A percentile compares a stretch with the other conserved stretches of the same genome.
Evolutionary conservation across 306 rosid genomes (phyloP).

Genomic region (Casuarina glauca): DNA sequence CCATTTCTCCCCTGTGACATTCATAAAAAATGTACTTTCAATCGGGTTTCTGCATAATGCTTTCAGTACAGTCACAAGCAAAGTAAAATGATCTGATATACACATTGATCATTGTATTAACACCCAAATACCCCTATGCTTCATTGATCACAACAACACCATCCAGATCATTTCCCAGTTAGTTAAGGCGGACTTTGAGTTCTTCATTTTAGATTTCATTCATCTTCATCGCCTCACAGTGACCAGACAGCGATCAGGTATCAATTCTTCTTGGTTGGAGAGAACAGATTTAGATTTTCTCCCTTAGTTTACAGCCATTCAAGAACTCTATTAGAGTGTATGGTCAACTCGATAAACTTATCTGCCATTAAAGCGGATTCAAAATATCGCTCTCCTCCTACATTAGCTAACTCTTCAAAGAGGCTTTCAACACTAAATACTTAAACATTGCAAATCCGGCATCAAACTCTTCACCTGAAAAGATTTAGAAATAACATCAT

Average conservation of each 20-base stretch:
- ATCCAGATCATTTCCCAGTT: too few species aligned
- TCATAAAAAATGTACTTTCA: constrained; percentile 7
- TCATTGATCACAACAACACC: constrained; percentile 9
- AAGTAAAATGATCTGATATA: neutral
- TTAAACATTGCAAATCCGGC: constrained; percentile 1
- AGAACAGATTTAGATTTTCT: neutral
- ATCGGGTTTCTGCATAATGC: neutral
- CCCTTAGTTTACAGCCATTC: neutral
- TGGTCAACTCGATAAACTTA: neutral
- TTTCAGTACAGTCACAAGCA: constrained; percentile 11
- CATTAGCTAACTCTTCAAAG: too few species aligned
- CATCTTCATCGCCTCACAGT: neutral
- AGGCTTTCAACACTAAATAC: neutral
- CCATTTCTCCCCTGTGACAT: constrained; percentile 61
- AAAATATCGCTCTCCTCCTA: too few species aligned
- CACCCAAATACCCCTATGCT: neutral
- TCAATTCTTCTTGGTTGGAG: neutral
- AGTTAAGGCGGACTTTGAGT: neutral
- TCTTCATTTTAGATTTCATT: neutral
- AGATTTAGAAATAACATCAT: constrained; percentile 64
- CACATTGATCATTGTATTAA: neutral
- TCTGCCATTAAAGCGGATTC: neutral
- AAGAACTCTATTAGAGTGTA: neutral
- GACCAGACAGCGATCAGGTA: neutral
- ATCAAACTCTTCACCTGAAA: constrained; percentile 54